These are phyloP conservation scores for Streptanthus diversifolius DNA, from an alignment of 345 rosid species.

Conservation along the genomic window DNA sequence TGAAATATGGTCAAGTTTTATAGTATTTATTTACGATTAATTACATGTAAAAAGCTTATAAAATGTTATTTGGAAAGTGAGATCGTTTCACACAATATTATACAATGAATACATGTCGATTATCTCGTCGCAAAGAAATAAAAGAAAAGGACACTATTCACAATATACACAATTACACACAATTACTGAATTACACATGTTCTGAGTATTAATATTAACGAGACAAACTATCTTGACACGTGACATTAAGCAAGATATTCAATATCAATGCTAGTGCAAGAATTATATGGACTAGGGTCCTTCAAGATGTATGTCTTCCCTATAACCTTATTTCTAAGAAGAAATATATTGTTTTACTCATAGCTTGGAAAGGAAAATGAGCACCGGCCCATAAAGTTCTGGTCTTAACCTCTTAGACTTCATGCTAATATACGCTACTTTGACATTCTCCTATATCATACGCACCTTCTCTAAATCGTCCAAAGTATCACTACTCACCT, in stretches of 20 bases:
- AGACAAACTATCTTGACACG: neutral
- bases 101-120: constrained; percentile 7
- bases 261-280: neutral
- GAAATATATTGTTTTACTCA: neutral
- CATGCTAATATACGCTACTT: constrained; percentile 54
- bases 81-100: neutral
- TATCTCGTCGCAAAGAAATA: constrained; percentile 1
- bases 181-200: constrained; percentile 15
- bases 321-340: neutral
- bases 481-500: constrained; percentile 12
- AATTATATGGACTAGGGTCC: neutral
- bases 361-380: constrained; percentile 19
- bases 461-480: constrained; percentile 21
- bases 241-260: neutral
- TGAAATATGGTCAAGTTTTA: neutral
- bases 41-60: neutral
- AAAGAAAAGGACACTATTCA: constrained; percentile 1
- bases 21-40: neutral
- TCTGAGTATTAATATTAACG: neutral
- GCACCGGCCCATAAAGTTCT: constrained; percentile 19
- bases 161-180: neutral
- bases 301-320: neutral
- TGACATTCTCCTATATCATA: constrained; percentile 34
- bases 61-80: neutral
- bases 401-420: constrained; percentile 6